Conservation (phyloP, 768 basidiomycete genomes). For the Favolaschia claudopus region DNA sequence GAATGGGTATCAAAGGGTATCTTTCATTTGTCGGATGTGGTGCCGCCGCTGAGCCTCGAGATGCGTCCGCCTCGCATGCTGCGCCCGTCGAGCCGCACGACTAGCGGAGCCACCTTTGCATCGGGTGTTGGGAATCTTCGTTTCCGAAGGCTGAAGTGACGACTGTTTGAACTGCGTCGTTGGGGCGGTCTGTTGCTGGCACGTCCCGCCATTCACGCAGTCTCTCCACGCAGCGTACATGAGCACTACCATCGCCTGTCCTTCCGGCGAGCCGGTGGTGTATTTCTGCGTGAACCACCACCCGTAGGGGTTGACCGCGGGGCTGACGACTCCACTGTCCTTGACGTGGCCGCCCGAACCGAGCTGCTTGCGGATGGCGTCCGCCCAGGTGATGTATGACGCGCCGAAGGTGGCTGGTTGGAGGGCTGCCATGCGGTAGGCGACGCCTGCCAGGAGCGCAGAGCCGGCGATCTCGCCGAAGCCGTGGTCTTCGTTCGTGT, state of each 20-base stretch:
- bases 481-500: constrained; percentile 36
- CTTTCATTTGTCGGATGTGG: too few species aligned
- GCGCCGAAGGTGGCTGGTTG: constrained; percentile 16
- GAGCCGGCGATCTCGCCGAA: constrained; percentile 54
- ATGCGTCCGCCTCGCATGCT: too few species aligned
- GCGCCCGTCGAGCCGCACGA: too few species aligned
- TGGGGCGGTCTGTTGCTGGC: background rate
- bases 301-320: constrained; percentile 48
- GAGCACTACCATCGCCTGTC: constrained; percentile 47
- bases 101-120: too few species aligned
- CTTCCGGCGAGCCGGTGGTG: constrained; percentile 47
- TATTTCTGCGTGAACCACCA: constrained; percentile 44
- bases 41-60: too few species aligned
- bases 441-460: constrained; percentile 45
- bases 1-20: too few species aligned
- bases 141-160: too few species aligned
- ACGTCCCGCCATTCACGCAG: constrained; percentile 36
- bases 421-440: constrained; percentile 42
- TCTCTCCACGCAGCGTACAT: constrained; percentile 53
- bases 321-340: constrained; percentile 37
- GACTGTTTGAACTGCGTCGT: too few species aligned
- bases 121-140: too few species aligned
- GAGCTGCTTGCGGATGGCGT: constrained; percentile 31
- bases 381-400: constrained; percentile 33
- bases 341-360: constrained; percentile 33